Conservation (phyloP, 164 flowering plant genomes). For the Umbellularia californica region DNA sequence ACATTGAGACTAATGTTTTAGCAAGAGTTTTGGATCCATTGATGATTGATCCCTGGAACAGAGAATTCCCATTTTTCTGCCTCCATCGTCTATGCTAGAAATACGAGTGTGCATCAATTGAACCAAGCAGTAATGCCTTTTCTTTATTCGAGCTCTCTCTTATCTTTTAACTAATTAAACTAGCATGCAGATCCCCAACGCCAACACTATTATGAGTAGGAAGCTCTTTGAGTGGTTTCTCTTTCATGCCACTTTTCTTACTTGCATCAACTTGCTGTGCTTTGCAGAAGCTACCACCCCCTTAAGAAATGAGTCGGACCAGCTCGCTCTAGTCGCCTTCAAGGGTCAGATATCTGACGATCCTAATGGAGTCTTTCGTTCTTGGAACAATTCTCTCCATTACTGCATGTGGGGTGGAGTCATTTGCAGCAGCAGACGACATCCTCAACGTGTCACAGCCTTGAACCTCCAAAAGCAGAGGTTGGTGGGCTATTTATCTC, state of each 20-base stretch:
- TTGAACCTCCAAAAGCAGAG: slow-evolving; percentile 12
- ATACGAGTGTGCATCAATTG: too few relatives aligned
- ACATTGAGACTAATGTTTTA: too few relatives aligned
- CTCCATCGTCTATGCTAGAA: too few relatives aligned
- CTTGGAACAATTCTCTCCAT: slow-evolving; percentile 31
- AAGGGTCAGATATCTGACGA: slow-evolving; percentile 17
- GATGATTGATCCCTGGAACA: too few relatives aligned
- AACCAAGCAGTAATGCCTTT: too few relatives aligned
- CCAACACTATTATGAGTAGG: too few relatives aligned
- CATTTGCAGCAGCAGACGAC: slow-evolving; percentile 20
- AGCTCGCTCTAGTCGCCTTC: slow-evolving; percentile 11
- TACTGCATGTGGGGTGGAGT: slow-evolving; percentile 36
- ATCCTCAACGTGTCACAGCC: slow-evolving; percentile 15
- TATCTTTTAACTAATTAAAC: too few relatives aligned
- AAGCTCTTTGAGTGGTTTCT: not conserved
- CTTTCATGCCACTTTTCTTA: not conserved
- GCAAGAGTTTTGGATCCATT: too few relatives aligned
- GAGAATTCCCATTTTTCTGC: too few relatives aligned
- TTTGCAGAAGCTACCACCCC: not conserved
- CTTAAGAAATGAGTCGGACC: slow-evolving; percentile 1
- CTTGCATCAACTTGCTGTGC: not conserved
- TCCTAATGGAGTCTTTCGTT: slow-evolving; percentile 18
- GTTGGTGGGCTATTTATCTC: slow-evolving; percentile 27
- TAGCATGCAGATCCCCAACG: not conserved
- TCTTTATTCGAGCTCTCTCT: too few relatives aligned